Percentiles rank a stretch among this genome's conserved stretches.
phyloP scores from a whole-genome alignment of 2,329 filamentous ascomycete species.

The Phialophora chinensis region DNA sequence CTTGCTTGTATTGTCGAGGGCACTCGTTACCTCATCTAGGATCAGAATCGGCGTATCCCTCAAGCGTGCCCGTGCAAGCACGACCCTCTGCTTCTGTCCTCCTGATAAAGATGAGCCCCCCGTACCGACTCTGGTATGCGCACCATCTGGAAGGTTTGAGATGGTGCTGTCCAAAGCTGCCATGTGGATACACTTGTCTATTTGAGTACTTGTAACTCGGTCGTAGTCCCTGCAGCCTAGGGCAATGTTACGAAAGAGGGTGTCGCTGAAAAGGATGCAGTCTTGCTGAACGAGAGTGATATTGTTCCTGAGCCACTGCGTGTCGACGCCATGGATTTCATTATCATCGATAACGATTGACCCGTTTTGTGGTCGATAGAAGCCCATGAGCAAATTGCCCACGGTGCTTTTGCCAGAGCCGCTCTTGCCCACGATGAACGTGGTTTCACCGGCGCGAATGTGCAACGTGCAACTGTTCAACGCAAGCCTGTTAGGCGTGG shows the following conservation, averaged over 20 bases:
- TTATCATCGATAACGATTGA: constrained; percentile 71
- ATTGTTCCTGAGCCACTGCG: constrained; percentile 75
- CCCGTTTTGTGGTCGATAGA: constrained; percentile 73
- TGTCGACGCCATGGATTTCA: constrained; percentile 66
- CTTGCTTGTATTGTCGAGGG: constrained; percentile 76
- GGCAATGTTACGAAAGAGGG: constrained; percentile 76
- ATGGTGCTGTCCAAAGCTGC: constrained; percentile 74
- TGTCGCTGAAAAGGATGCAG: constrained; percentile 80
- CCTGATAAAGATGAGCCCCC: constrained; percentile 78
- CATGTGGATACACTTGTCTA: constrained; percentile 68
- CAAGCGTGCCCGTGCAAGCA: constrained; percentile 77
- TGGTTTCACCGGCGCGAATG: constrained; percentile 74
- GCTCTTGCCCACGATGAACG: constrained; percentile 82
- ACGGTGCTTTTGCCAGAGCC: constrained; percentile 94
- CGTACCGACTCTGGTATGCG: constrained; percentile 73
- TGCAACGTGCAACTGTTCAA: constrained; percentile 68
- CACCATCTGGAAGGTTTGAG: constrained; percentile 67
- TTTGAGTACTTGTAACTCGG: constrained; percentile 58
- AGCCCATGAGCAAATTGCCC: constrained; percentile 76
- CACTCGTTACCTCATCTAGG: constrained; percentile 86
- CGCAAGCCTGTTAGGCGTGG: constrained; percentile 65
- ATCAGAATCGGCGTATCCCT: constrained; percentile 81
- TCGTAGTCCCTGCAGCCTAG: constrained; percentile 66
- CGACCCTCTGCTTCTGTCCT: constrained; percentile 82
- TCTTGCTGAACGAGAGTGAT: constrained; percentile 83